phyloP scores from a whole-genome alignment of 768 basidiomycete species.

The Suillus alpinus region DNA sequence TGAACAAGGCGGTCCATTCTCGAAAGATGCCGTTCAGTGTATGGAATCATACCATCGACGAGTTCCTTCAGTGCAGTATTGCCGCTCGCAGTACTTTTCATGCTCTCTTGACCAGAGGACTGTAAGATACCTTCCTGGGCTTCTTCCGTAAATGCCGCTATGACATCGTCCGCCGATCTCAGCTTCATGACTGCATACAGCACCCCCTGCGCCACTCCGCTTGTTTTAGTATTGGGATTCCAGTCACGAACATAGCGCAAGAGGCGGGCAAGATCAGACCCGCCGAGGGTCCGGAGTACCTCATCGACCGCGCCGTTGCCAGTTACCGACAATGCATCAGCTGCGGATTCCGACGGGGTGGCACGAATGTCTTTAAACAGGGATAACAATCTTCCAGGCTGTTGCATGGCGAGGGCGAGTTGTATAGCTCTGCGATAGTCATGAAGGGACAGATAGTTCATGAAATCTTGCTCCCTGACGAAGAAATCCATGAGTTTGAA shows the following conservation, averaged over 20 bases:
- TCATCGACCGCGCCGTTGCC: slow-evolving; percentile 76
- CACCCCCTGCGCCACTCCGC: slow-evolving; percentile 79
- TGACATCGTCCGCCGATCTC: slow-evolving; percentile 70
- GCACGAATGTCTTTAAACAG: slow-evolving; percentile 70
- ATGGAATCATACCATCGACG: slow-evolving; percentile 85
- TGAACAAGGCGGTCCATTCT: slow-evolving; percentile 85
- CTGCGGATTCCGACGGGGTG: slow-evolving; percentile 18
- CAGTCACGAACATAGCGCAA: slow-evolving; percentile 83
- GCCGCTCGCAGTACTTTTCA: slow-evolving; percentile 19
- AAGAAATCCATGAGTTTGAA: slow-evolving; percentile 10
- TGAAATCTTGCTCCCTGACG: slow-evolving; percentile 91
- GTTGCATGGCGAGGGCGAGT: slow-evolving; percentile 89
- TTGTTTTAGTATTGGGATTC: slow-evolving; percentile 94
- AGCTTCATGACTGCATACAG: slow-evolving; percentile 80
- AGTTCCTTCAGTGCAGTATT: slow-evolving; percentile 60
- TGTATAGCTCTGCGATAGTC: slow-evolving; percentile 92
- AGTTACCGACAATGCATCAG: slow-evolving; percentile 44
- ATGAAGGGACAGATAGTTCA: slow-evolving; percentile 81
- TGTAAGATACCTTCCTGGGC: slow-evolving; percentile 13
- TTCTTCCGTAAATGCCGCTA: slow-evolving; percentile 52
- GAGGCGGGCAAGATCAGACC: slow-evolving; percentile 75
- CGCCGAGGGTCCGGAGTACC: slow-evolving; percentile 70
- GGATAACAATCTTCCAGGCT: slow-evolving; percentile 81
- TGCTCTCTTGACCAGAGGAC: slow-evolving; percentile 27
- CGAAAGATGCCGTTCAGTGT: slow-evolving; percentile 89